Conservation (phyloP, 208 protist genomes). For the Porcisia deanei region DNA sequence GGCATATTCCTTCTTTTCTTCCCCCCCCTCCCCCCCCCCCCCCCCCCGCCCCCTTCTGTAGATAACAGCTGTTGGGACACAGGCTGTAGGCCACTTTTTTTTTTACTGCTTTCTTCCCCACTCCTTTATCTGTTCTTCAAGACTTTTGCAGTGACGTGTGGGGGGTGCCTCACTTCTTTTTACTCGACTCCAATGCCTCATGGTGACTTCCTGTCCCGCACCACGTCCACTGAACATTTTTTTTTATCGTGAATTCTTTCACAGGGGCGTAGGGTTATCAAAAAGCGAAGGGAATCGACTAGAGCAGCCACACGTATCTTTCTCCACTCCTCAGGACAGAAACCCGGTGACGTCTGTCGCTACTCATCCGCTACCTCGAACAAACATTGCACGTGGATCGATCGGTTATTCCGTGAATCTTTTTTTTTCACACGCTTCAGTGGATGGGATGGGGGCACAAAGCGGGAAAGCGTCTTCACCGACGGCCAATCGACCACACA, state of each 20-base stretch:
- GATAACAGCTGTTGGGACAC: background rate
- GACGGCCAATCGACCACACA: background rate
- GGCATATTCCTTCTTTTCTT: no score
- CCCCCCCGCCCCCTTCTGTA: background rate
- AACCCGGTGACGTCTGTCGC: background rate
- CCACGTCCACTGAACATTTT: background rate
- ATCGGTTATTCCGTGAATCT: background rate
- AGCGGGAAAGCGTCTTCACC: constrained; percentile 10
- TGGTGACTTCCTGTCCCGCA: background rate
- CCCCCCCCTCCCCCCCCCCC: no score
- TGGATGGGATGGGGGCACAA: constrained; percentile 16
- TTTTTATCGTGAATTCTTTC: background rate
- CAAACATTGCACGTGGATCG: background rate
- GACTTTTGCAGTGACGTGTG: background rate
- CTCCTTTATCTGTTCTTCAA: background rate
- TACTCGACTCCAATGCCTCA: background rate
- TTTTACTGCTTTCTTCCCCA: background rate
- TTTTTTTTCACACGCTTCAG: constrained; percentile 1
- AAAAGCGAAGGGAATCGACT: constrained; percentile 2
- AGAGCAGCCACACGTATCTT: background rate
- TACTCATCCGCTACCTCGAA: background rate
- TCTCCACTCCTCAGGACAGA: background rate
- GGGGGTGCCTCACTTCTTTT: background rate
- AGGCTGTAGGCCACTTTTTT: background rate
- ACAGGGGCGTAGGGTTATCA: background rate